phyloP scores from a whole-genome alignment of 257 asterid genomes.

The Salvia miltiorrhiza region DNA sequence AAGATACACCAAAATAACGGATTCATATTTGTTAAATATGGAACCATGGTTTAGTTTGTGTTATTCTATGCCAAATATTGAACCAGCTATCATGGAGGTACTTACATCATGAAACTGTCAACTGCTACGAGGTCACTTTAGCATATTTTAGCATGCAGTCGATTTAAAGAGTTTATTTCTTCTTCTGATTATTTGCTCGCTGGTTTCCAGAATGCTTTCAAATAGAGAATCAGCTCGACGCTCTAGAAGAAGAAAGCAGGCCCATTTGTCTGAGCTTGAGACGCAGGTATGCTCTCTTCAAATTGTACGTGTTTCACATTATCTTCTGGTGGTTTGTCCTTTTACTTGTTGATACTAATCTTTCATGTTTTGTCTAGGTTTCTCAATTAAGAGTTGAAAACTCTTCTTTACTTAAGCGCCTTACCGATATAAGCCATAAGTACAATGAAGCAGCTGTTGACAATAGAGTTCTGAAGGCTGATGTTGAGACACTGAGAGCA shows the following conservation, averaged over 20 bases:
- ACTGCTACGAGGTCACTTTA: neutral
- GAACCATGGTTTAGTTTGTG: neutral
- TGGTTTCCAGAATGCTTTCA: constrained; percentile 83
- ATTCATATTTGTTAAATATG: neutral
- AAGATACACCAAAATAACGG: neutral
- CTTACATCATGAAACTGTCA: neutral
- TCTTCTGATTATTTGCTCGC: constrained; percentile 11
- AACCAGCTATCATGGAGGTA: neutral
- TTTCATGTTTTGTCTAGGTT: constrained; percentile 43
- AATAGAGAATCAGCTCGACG: constrained; percentile 99
- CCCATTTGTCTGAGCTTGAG: constrained; percentile 96
- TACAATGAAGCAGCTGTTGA: constrained; percentile 32
- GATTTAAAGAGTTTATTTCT: constrained; percentile 53
- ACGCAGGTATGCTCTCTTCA: constrained; percentile 50
- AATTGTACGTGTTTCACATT: neutral
- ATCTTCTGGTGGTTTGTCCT: neutral
- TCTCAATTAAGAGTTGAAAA: constrained; percentile 75
- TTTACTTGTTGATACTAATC: neutral
- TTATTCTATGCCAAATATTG: neutral
- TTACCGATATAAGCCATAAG: constrained; percentile 37
- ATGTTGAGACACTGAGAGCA: constrained; percentile 75
- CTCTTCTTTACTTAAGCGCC: constrained; percentile 73
- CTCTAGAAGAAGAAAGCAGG: constrained; percentile 96
- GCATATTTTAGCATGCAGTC: neutral
- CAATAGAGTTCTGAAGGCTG: constrained; percentile 34